Conservation (phyloP, 805 yeast genomes). For the Peterozyma toletana region DNA sequence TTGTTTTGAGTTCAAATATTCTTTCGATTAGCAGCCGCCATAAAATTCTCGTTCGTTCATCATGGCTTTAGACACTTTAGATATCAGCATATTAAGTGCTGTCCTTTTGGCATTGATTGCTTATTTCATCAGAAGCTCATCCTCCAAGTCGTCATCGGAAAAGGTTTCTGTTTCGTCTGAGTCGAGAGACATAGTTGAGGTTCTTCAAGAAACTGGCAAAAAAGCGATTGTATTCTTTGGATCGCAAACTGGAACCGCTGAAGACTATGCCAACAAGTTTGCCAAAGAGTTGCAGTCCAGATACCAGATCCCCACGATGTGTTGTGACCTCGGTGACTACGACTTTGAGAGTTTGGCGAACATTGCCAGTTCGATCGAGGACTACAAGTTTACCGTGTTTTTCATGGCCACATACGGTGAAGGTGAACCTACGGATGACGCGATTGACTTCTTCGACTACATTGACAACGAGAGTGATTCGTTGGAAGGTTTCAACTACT, state of each 20-base stretch:
- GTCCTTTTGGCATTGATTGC: constrained; percentile 59
- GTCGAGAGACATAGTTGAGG: constrained; percentile 52
- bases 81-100: constrained; percentile 58
- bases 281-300: constrained; percentile 81
- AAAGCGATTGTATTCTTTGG: constrained; percentile 80
- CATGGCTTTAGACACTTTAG: constrained; percentile 67
- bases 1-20: too few relatives aligned
- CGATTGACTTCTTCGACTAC: constrained; percentile 69
- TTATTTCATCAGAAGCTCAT: constrained; percentile 59
- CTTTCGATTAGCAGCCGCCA: background rate
- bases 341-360: constrained; percentile 73
- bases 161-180: constrained; percentile 27
- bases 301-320: constrained; percentile 76
- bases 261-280: constrained; percentile 87
- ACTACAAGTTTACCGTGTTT: constrained; percentile 46
- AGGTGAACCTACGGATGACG: constrained; percentile 97
- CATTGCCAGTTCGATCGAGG: constrained; percentile 49
- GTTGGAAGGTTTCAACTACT: constrained; percentile 53
- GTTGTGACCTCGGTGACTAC: constrained; percentile 82
- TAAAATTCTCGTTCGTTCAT: constrained; percentile 1
- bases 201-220: constrained; percentile 55
- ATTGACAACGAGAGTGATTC: constrained; percentile 53
- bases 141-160: constrained; percentile 19
- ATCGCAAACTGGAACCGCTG: constrained; percentile 98
- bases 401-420: constrained; percentile 94